Conservation (phyloP, 805 yeast species). For the Diddensiella caesifluorescens region DNA sequence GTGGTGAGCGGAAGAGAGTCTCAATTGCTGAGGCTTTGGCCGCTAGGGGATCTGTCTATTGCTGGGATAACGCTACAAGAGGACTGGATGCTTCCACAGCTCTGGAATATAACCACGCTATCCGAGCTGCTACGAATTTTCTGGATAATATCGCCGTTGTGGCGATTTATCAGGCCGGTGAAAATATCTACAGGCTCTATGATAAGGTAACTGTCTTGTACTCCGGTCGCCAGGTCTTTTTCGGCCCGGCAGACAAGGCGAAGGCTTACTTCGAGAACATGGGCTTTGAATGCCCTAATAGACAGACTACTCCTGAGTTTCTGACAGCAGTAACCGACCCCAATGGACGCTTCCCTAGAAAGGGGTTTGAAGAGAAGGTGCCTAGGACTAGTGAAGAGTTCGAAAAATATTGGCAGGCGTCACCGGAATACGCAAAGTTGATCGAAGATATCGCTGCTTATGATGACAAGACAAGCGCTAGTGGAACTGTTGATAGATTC, state of each 20-base stretch:
- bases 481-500: constrained; percentile 35
- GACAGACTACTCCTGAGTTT: constrained; percentile 69
- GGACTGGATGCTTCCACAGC: constrained; percentile 86
- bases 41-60: constrained; percentile 56
- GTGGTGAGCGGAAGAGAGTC: constrained; percentile 83
- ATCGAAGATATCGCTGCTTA: constrained; percentile 43
- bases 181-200: constrained; percentile 57
- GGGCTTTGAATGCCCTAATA: constrained; percentile 60
- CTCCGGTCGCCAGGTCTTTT: constrained; percentile 58
- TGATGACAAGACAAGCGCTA: constrained; percentile 28
- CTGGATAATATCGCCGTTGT: constrained; percentile 53
- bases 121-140: constrained; percentile 56
- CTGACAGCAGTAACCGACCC: constrained; percentile 68
- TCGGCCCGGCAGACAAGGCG: constrained; percentile 54
- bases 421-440: constrained; percentile 42
- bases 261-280: constrained; percentile 53
- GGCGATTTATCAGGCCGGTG: constrained; percentile 67
- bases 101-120: constrained; percentile 61
- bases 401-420: constrained; percentile 50
- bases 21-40: constrained; percentile 74
- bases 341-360: constrained; percentile 45
- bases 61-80: constrained; percentile 82
- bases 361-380: constrained; percentile 47
- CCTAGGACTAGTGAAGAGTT: constrained; percentile 63
- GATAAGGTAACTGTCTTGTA: constrained; percentile 59